These are phyloP conservation scores for Mycena belliarum DNA, from an alignment of 768 basidiomycete genomes.

Conservation along the genomic window DNA sequence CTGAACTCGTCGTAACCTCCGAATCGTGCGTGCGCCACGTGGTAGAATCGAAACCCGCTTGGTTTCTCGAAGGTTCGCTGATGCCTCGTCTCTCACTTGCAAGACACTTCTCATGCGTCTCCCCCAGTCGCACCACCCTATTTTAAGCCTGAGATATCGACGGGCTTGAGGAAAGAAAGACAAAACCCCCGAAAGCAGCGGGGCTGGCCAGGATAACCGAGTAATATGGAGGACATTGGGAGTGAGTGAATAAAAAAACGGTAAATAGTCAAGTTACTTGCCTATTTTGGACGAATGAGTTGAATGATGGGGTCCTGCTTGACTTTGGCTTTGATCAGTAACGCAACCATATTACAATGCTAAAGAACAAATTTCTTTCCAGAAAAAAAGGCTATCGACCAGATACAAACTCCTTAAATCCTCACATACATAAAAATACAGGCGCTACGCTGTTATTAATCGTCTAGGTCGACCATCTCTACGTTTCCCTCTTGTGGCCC, in stretches of 20 bases:
- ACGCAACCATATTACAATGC: not conserved
- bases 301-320: not conserved
- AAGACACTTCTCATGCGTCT: not conserved
- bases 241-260: no score
- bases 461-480: conserved; percentile 49
- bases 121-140: conserved; percentile 93
- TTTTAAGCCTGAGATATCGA: conserved; percentile 78
- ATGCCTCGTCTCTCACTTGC: not conserved
- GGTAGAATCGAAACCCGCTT: conserved; percentile 93
- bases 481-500: not conserved
- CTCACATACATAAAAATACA: not conserved
- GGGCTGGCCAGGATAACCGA: not conserved
- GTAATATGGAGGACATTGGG: not conserved
- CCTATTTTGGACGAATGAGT: conserved; percentile 4
- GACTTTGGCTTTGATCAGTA: not conserved
- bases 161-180: conserved; percentile 50
- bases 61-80: conserved; percentile 41
- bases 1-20: conserved; percentile 93
- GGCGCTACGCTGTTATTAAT: no score
- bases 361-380: no score
- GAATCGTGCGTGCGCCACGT: conserved; percentile 91
- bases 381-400: no score
- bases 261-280: no score
- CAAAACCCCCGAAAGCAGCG: conserved; percentile 62
- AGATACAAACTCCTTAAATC: no score